phyloP scores from a whole-genome alignment of 441 rosid species.

The Pelargonium citronellum region DNA sequence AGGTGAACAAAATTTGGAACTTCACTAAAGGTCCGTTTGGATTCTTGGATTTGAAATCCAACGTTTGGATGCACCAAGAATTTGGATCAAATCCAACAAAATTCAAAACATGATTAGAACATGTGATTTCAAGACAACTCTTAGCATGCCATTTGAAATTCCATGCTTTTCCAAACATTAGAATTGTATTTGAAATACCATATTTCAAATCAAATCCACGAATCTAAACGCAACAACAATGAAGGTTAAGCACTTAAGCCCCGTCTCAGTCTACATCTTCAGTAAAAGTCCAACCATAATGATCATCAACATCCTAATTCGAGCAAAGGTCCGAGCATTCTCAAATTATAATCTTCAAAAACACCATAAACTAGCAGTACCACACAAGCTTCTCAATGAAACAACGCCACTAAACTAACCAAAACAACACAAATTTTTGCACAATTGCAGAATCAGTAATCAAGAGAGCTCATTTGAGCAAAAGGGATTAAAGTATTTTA shows the following conservation, averaged over 20 bases:
- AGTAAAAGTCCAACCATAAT: neutral
- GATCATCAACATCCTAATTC: neutral
- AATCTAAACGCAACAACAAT: neutral
- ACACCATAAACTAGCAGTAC: neutral
- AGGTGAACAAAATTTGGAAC: neutral
- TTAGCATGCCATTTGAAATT: too few species aligned
- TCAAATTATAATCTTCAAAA: neutral
- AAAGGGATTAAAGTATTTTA: conserved; percentile 16
- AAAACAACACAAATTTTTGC: neutral
- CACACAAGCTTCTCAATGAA: neutral
- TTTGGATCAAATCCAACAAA: neutral
- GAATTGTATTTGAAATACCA: too few species aligned
- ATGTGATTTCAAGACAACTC: too few species aligned
- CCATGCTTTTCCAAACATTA: too few species aligned
- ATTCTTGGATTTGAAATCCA: too few species aligned
- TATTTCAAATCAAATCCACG: neutral
- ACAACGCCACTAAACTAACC: neutral
- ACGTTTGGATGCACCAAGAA: too few species aligned
- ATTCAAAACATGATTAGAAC: too few species aligned
- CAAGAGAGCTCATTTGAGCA: neutral
- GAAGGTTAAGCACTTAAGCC: neutral
- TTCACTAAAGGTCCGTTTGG: too few species aligned
- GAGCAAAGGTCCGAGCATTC: neutral
- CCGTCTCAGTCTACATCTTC: neutral
- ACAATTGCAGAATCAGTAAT: neutral